Conservation (phyloP, 768 basidiomycete genomes). For the Pleurotus cornucopiae region DNA sequence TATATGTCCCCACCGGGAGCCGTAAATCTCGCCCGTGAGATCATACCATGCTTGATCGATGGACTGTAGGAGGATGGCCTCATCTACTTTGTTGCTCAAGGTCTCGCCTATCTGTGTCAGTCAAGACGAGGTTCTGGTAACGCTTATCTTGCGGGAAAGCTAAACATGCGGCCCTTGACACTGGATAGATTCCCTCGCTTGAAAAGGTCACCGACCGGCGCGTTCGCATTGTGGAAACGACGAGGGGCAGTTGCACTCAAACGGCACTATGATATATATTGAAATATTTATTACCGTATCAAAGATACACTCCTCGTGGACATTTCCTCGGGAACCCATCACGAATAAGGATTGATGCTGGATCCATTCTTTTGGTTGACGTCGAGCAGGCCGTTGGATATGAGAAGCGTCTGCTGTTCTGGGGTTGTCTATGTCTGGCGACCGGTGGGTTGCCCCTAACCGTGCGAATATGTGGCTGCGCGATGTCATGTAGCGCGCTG, state of each 20-base stretch:
- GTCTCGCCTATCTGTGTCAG: conserved; percentile 3
- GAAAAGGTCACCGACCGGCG: conserved; percentile 7
- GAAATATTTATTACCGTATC: conserved; percentile 1
- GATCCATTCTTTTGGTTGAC: conserved; percentile 3
- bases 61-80: neutral
- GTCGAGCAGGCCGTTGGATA: neutral
- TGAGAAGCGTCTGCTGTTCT: neutral
- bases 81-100: conserved; percentile 1
- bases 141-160: neutral
- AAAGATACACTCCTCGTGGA: neutral
- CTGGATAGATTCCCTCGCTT: conserved; percentile 2
- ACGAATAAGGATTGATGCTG: conserved; percentile 3
- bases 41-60: conserved; percentile 8
- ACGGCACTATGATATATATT: neutral
- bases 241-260: neutral
- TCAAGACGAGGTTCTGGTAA: conserved; percentile 7
- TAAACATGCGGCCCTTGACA: conserved; percentile 6
- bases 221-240: conserved; percentile 2
- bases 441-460: too few relatives aligned
- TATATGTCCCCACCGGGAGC: conserved; percentile 18
- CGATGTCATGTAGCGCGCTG: neutral
- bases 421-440: neutral
- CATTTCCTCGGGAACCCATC: conserved; percentile 1
- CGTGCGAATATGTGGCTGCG: neutral
- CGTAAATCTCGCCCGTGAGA: conserved; percentile 21